Evolutionary conservation across 768 basidiomycete genomes (phyloP), one percentile per base, ranked within the genome.

Genomic region (Inosperma sp.): DNA sequence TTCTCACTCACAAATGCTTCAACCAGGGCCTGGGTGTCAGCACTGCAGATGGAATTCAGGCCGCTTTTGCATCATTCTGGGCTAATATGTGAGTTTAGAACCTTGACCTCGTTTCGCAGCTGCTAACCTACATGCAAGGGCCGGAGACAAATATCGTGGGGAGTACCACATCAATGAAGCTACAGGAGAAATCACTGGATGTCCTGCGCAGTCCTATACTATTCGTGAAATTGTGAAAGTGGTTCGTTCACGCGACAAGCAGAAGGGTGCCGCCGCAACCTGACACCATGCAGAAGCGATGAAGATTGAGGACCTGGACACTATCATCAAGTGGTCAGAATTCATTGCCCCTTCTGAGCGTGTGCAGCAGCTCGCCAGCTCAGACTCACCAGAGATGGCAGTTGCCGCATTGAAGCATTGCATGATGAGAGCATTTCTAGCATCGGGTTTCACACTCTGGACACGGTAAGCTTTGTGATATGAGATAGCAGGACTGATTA

Each of bases 271-370:
- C 7, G 52, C 59, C n/a, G 57, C 56, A n/a, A 62, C 53, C 7
- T 61, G 62, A 0, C 52, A 61, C 26, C 69, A 73, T 53, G 68
- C 66, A 1, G 61, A 64, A 21, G 65, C 66, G 1, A 68, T 67
- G 41, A 56, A 59, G 19, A 57, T 65, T 6, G 65, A 69, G 39
- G 69, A 69, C 19, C 54, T 71, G 33, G 17, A 55, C 14, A 50
- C 30, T 22, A 40, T 66, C n/a, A 65, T 69, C 59, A 26, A 29
- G 9, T 68, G 61, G 60, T 72, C 68, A n/a, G 47, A 61, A 25
- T 13, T 8, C 12, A 29, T 19, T 14, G 3, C 30, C 54, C 26
- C 65, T 59, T 44, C 51, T 62, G 39, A 40, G 8, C 16, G 53
- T 33, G 48, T 49, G 3, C 9, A 26, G 13, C 34, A 63, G 22